Evolutionary conservation across 2,329 filamentous ascomycete species (phyloP), one percentile per base, ranked within the genome.

Genomic region (Zymoseptoria tritici): DNA sequence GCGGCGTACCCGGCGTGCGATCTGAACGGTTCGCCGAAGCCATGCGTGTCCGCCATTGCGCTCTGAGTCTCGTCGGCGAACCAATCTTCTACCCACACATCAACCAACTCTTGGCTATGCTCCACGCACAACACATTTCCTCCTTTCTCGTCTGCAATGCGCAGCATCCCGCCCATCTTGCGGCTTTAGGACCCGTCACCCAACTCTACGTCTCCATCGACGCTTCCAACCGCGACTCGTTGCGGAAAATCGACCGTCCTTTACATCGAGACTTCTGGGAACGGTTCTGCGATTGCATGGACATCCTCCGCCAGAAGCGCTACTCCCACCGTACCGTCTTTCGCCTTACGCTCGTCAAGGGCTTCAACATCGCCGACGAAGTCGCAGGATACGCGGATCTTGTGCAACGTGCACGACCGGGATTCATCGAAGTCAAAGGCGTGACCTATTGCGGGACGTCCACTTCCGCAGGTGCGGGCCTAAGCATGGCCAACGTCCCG

Each of bases 51-150:
- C 84, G 91, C 0, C 93, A 99, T 76, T 99, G 93, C 73, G 94
- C 94, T 0, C 79, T 99, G 52, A 91, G 86, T 65, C 81, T 99
- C 9, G 94, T 99, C 21, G 93, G 94, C 67, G 93, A 99, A 75
- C 93, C 93, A n/a, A 97, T 97, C 68, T 97, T 97, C 78, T 97
- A 97, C 74, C 94, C 94, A 9, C 87, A 96, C 71, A 97, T 97
- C 80, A 97, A 99, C 75, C 88, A 92, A 71, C 92, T 97, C 70
- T 80, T 95, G 0, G 82, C 78, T 9, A 84, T 97, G 80, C 81
- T 99, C 65, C 93, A 97, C 77, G 78, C 75, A 11, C 89, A 96
- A 73, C 87, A 85, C 67, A 97, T 97, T 66, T 96, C 90, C 2
- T 94, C 89, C 31, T 99, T 97, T 78, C 80, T 97, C 0, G 94